phyloP scores from a whole-genome alignment of 2,329 filamentous ascomycete species.

The Aspergillus amoenus region DNA sequence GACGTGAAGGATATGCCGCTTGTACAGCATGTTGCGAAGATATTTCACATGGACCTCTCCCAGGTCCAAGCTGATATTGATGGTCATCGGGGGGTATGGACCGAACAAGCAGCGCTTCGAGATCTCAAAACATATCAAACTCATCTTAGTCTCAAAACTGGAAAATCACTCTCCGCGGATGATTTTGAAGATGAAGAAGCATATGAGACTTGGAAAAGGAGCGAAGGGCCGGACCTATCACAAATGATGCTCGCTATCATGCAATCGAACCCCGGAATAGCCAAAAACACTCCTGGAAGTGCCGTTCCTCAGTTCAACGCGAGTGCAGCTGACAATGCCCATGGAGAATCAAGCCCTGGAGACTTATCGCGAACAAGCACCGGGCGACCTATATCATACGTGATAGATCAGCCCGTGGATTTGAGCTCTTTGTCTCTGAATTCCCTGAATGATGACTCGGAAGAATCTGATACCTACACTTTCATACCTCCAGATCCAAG shows the following conservation, averaged over 20 bases:
- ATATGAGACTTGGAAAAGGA: constrained; percentile 86
- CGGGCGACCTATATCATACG: constrained; percentile 51
- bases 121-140: constrained; percentile 94
- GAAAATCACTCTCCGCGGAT: constrained; percentile 72
- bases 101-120: constrained; percentile 82
- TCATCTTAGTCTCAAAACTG: constrained; percentile 76
- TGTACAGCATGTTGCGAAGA: constrained; percentile 79
- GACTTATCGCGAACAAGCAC: constrained; percentile 50
- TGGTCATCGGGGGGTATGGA: constrained; percentile 77
- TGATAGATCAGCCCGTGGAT: constrained; percentile 65
- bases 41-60: constrained; percentile 77
- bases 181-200: constrained; percentile 91
- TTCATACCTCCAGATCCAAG: constrained; percentile 87
- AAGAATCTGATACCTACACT: constrained; percentile 65
- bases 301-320: constrained; percentile 59
- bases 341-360: constrained; percentile 43
- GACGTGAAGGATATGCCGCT: constrained; percentile 97
- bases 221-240: constrained; percentile 81
- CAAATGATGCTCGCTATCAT: constrained; percentile 93
- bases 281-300: constrained; percentile 67
- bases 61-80: constrained; percentile 88
- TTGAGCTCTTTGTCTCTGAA: constrained; percentile 62
- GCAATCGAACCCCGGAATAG: constrained; percentile 79
- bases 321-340: constrained; percentile 33
- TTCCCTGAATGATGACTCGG: constrained; percentile 53